These are phyloP conservation scores for Mercurialis annua DNA, from an alignment of 345 rosid genomes.

Conservation along the genomic window DNA sequence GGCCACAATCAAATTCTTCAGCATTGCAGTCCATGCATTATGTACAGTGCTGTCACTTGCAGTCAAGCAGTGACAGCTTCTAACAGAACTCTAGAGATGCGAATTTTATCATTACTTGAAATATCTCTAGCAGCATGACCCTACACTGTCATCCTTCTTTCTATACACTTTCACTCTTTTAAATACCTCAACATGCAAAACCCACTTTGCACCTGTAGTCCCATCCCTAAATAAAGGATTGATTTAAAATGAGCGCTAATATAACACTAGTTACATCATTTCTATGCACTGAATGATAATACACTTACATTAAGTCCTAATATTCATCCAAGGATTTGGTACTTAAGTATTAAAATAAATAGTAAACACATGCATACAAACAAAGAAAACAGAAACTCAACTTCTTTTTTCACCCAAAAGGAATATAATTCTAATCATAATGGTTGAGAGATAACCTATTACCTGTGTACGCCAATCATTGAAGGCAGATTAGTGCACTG, in stretches of 20 bases:
- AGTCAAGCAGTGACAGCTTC: background rate
- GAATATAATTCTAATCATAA: slow-evolving; percentile 4
- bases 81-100: background rate
- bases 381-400: background rate
- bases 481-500: slow-evolving; percentile 67
- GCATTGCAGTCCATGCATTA: background rate
- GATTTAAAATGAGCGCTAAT: background rate
- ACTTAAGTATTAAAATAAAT: background rate
- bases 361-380: background rate
- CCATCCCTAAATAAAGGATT: background rate
- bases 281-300: background rate
- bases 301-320: background rate
- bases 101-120: background rate
- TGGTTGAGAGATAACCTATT: slow-evolving; percentile 15
- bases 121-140: background rate
- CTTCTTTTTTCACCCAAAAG: slow-evolving; percentile 9
- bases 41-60: background rate
- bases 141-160: too few species aligned
- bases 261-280: background rate
- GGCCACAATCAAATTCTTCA: background rate
- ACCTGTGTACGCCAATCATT: slow-evolving; percentile 92
- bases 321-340: background rate
- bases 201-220: background rate
- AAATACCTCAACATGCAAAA: background rate
- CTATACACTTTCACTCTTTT: background rate